A percentile compares a stretch with the other conserved stretches of the same genome.
phyloP scores from a whole-genome alignment of 1,139 yeast genomes.

The Kodamaea anthophila region DNA sequence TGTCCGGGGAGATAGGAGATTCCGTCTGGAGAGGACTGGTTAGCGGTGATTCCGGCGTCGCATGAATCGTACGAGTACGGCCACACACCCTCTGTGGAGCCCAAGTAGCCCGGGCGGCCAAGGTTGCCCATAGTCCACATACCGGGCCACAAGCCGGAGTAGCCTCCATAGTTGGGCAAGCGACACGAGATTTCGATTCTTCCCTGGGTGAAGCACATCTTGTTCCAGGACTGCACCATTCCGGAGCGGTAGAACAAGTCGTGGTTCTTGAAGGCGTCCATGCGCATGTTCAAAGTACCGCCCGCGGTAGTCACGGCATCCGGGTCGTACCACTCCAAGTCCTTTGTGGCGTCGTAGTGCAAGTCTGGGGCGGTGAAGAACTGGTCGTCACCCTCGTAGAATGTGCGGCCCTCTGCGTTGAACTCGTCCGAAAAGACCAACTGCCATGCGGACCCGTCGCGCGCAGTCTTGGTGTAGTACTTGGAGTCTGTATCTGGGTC shows the following conservation, averaged over 20 bases:
- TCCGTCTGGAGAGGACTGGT: conserved; percentile 27
- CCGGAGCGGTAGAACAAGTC: conserved; percentile 25
- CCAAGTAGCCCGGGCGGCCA: conserved; percentile 27
- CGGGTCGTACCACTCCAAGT: conserved; percentile 30
- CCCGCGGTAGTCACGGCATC: conserved; percentile 24
- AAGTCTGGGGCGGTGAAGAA: conserved; percentile 24
- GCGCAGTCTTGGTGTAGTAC: conserved; percentile 12
- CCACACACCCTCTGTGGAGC: conserved; percentile 30
- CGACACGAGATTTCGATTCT: conserved; percentile 20
- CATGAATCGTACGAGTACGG: conserved; percentile 28
- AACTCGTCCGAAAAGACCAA: conserved; percentile 26
- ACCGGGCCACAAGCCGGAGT: conserved; percentile 29
- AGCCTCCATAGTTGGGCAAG: conserved; percentile 24
- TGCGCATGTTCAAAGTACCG: conserved; percentile 19
- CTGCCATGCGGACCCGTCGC: conserved; percentile 20
- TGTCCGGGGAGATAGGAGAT: conserved; percentile 28
- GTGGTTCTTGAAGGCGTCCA: conserved; percentile 27
- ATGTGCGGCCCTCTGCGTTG: conserved; percentile 25
- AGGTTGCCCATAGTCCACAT: conserved; percentile 30
- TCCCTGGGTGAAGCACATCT: conserved; percentile 25
- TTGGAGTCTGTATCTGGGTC: conserved; percentile 25
- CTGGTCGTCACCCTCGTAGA: conserved; percentile 28
- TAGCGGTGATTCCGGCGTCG: conserved; percentile 28
- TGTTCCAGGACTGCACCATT: conserved; percentile 30
- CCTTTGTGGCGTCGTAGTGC: conserved; percentile 26